A percentile compares a stretch with the other conserved stretches of the same genome.
phyloP scores from a whole-genome alignment of 306 rosid genomes.

The Malus sylvestris region DNA sequence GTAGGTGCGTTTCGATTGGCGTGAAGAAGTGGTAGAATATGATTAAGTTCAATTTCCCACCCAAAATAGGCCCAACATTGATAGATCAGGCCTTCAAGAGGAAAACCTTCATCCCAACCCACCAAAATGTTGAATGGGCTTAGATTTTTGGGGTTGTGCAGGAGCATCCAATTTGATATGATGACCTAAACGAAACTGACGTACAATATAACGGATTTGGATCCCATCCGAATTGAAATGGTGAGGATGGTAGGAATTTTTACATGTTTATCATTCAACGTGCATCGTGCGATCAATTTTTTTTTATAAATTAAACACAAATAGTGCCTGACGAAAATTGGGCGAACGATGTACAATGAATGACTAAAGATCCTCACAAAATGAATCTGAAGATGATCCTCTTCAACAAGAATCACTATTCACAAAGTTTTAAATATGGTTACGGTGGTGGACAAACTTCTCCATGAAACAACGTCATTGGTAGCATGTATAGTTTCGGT shows the following conservation, averaged over 20 bases:
- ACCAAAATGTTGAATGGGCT: neutral
- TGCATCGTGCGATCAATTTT: no score
- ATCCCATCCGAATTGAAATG: no score
- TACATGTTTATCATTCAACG: no score
- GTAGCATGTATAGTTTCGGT: neutral
- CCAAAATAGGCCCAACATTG: neutral
- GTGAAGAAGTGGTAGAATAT: neutral
- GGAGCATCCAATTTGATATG: neutral
- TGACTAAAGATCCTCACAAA: no score
- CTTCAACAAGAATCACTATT: neutral
- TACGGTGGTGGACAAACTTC: neutral
- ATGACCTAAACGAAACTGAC: neutral
- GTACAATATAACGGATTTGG: neutral
- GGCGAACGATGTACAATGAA: accelerated
- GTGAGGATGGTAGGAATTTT: no score
- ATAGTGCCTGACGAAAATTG: no score
- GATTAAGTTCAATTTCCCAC: neutral
- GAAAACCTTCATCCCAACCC: neutral
- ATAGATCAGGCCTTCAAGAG: neutral
- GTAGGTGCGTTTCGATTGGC: neutral
- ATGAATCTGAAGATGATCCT: accelerated
- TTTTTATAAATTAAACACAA: no score
- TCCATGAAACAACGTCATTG: neutral
- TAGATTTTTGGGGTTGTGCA: neutral
- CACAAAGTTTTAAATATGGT: neutral